Percentiles rank a stretch among this genome's conserved stretches.
phyloP scores from a whole-genome alignment of 2,329 filamentous ascomycete species.

The Aspergillus oerlinghausenensis region DNA sequence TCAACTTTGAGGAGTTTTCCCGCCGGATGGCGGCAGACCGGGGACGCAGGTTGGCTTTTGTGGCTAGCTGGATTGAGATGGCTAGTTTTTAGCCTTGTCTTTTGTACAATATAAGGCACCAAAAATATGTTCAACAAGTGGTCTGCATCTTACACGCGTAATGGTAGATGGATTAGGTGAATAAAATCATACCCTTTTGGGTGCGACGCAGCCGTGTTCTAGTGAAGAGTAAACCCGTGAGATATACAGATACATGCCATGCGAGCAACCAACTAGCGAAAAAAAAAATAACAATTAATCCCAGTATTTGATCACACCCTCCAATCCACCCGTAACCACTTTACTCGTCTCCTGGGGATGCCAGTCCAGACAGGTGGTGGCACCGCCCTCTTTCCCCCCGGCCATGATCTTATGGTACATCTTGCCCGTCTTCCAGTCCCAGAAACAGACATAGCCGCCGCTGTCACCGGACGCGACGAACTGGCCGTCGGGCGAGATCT shows the following conservation, averaged over 20 bases:
- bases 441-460: slow-evolving; percentile 87
- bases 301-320: slow-evolving; percentile 88
- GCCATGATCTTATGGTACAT: slow-evolving; percentile 97
- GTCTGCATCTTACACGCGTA: not conserved
- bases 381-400: slow-evolving; percentile 60
- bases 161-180: not conserved
- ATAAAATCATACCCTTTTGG: not conserved
- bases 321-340: slow-evolving; percentile 82
- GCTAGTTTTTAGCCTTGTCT: slow-evolving; percentile 49
- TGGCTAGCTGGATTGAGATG: slow-evolving; percentile 86
- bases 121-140: not conserved
- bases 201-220: too few species aligned
- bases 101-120: not conserved
- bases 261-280: not conserved
- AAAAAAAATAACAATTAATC: slow-evolving; percentile 58
- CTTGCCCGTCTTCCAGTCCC: slow-evolving; percentile 99
- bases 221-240: not conserved
- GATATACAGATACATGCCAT: not conserved
- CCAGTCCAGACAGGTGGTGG: slow-evolving; percentile 86
- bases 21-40: slow-evolving; percentile 65
- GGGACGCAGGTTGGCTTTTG: slow-evolving; percentile 67
- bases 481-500: slow-evolving; percentile 84
- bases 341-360: slow-evolving; percentile 97
- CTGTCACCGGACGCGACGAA: slow-evolving; percentile 85
- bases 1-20: slow-evolving; percentile 78